Percentiles rank a stretch among this genome's conserved stretches.
phyloP scores from a whole-genome alignment of 2,329 filamentous ascomycete genomes.

The Claviceps sorghi region DNA sequence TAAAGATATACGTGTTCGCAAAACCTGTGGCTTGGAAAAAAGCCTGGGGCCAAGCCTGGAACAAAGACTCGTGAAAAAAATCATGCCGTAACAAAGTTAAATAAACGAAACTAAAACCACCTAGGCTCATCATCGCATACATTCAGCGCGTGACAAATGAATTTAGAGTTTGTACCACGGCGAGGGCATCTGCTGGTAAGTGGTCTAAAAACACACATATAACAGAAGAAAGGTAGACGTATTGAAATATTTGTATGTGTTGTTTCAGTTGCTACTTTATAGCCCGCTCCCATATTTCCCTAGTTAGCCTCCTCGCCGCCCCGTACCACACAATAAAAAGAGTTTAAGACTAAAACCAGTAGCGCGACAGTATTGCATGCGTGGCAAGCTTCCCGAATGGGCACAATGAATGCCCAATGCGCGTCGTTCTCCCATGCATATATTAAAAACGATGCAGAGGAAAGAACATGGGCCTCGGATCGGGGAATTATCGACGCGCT shows the following conservation, averaged over 20 bases:
- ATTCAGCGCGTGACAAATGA: neutral
- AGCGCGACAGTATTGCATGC: slow-evolving; percentile 1
- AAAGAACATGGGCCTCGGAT: neutral
- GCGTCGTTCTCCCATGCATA: neutral
- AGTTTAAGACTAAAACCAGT: slow-evolving; percentile 1
- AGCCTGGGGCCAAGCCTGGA: neutral
- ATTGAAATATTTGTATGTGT: neutral
- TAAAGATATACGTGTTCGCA: neutral
- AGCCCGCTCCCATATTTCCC: slow-evolving; percentile 4
- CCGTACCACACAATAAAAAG: slow-evolving; percentile 3
- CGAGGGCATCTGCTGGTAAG: neutral
- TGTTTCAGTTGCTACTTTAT: slow-evolving; percentile 2
- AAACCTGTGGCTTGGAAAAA: neutral
- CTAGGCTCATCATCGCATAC: neutral
- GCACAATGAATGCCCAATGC: neutral
- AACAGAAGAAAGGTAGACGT: neutral
- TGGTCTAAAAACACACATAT: neutral
- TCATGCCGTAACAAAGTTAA: neutral
- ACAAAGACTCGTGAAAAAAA: neutral
- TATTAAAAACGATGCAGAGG: neutral
- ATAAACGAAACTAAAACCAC: neutral
- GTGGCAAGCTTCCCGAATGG: neutral
- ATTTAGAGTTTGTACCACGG: neutral
- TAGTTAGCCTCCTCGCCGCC: neutral
- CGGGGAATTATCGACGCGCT: neutral